phyloP scores from a whole-genome alignment of 2,329 filamentous ascomycete genomes.

The Dothideomycetes sp. region DNA sequence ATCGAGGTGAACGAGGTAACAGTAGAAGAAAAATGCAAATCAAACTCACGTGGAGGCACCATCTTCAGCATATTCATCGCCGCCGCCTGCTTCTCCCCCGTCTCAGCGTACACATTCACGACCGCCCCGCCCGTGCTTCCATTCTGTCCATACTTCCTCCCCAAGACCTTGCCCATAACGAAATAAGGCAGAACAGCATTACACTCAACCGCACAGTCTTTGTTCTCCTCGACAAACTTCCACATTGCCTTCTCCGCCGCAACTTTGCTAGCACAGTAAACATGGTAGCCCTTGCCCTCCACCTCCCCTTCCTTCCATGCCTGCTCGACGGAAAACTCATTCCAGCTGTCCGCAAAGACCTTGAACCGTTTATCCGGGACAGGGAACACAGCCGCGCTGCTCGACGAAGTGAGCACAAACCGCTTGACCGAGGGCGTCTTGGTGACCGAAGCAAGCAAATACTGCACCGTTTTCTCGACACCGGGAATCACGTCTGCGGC shows the following conservation, averaged over 20 bases:
- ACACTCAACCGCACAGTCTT: not conserved
- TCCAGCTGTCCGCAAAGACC: not conserved
- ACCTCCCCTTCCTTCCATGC: not conserved
- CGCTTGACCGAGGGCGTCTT: not conserved
- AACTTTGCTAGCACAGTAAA: conserved; percentile 2
- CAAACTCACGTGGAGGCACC: not conserved
- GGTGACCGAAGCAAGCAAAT: not conserved
- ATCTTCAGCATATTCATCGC: not conserved
- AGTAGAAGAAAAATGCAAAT: too few relatives aligned
- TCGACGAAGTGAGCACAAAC: conserved; percentile 3
- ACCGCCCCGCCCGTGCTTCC: not conserved
- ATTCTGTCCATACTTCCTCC: not conserved
- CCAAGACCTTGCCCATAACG: not conserved
- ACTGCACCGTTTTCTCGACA: conserved; percentile 1
- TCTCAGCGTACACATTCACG: not conserved
- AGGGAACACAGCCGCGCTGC: not conserved
- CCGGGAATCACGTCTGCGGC: conserved; percentile 2
- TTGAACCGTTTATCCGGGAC: not conserved
- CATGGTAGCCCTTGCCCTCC: not conserved
- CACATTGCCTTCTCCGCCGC: conserved; percentile 4
- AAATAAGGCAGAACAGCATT: not conserved
- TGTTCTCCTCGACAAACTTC: not conserved
- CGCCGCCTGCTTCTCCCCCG: not conserved
- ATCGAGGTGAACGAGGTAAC: too few relatives aligned
- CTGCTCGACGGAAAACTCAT: not conserved